Evolutionary conservation across 225 moss, liverwort and hornwort genomes (phyloP).

Genomic region (Sphagnum tenellum): DNA sequence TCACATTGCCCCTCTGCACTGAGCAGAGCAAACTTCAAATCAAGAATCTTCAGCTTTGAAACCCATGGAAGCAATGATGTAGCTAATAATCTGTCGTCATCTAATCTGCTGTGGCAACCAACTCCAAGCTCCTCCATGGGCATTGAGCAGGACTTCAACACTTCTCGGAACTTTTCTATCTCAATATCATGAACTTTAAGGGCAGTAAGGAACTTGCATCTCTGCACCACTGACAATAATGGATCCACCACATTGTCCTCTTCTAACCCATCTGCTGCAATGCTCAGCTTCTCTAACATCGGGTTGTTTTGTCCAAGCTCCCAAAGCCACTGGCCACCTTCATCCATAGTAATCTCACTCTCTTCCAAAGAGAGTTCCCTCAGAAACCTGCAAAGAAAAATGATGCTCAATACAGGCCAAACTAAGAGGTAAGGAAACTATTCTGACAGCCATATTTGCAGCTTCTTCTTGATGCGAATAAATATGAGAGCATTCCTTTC

Average conservation of each 20-base stretch:
- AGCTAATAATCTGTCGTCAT: constrained; percentile 20
- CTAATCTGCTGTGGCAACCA: constrained; percentile 33
- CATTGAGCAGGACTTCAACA: constrained; percentile 24
- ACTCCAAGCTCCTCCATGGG: constrained; percentile 56
- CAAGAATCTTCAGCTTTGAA: constrained; percentile 39
- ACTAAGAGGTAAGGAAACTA: background rate
- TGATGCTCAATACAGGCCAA: background rate
- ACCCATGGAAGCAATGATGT: constrained; percentile 26
- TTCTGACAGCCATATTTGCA: too few species aligned
- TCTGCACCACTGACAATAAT: constrained; percentile 29
- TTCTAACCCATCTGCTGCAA: constrained; percentile 20
- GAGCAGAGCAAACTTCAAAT: constrained; percentile 51
- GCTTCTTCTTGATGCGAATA: background rate
- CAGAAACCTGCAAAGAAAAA: constrained; percentile 29
- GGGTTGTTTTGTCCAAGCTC: constrained; percentile 29
- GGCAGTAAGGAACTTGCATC: constrained; percentile 43
- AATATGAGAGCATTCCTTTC: background rate
- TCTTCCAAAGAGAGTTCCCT: constrained; percentile 59
- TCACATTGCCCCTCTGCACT: constrained; percentile 50
- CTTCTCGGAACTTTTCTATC: constrained; percentile 31
- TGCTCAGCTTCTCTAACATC: constrained; percentile 43
- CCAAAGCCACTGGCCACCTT: constrained; percentile 38
- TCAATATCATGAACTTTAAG: constrained; percentile 71
- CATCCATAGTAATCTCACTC: constrained; percentile 19
- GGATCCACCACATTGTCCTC: constrained; percentile 31